Evolutionary conservation across 192 early-diverging fungal genomes (phyloP).

Genomic region (Chytriomyces sp.): DNA sequence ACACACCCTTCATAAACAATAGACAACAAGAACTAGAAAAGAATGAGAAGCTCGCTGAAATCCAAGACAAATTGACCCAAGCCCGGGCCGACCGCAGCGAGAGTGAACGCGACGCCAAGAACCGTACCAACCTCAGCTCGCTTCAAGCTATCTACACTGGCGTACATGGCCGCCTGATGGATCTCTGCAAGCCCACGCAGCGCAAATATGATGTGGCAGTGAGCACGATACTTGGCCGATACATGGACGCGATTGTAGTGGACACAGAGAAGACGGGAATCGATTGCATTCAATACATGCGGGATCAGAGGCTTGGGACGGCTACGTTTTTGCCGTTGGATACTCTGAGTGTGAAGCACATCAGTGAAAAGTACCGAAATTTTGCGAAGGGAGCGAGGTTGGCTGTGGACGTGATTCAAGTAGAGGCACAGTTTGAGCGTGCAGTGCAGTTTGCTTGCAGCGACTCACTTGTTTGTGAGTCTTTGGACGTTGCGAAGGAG

Average conservation of each 20-base stretch:
- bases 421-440: conserved; percentile 66
- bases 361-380: conserved; percentile 81
- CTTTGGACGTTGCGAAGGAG: conserved; percentile 76
- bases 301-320: conserved; percentile 88
- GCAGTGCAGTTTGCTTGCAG: conserved; percentile 91
- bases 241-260: conserved; percentile 94
- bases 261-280: conserved; percentile 90
- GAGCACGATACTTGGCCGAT: conserved; percentile 83
- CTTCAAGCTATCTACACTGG: conserved; percentile 84
- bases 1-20: background rate
- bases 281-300: conserved; percentile 93
- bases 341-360: conserved; percentile 67
- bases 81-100: conserved; percentile 83
- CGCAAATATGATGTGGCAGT: conserved; percentile 87
- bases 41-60: conserved; percentile 82
- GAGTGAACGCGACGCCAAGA: conserved; percentile 74
- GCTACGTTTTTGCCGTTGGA: conserved; percentile 95
- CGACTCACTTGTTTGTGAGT: conserved; percentile 92
- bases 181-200: conserved; percentile 92
- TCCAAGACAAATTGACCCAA: conserved; percentile 74
- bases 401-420: conserved; percentile 93
- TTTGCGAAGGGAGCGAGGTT: conserved; percentile 81
- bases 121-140: conserved; percentile 75
- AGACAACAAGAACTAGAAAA: conserved; percentile 71
- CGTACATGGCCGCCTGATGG: conserved; percentile 84